Evolutionary conservation across 2,329 filamentous ascomycete genomes (phyloP).

Genomic region (Colletotrichum tabaci): DNA sequence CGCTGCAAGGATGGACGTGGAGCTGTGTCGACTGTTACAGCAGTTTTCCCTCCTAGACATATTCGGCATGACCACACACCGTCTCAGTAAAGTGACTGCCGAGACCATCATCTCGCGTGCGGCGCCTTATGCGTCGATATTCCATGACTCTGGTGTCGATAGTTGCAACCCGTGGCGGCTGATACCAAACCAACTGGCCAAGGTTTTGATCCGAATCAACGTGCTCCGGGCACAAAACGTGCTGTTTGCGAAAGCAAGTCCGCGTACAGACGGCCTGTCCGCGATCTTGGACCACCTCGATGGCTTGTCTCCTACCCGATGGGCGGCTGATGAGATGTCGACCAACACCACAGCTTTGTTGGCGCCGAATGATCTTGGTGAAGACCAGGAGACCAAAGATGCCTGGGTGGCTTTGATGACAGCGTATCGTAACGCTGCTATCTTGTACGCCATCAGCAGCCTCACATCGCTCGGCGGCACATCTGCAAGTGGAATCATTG

Average conservation of each 20-base stretch:
- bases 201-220: slow-evolving; percentile 17
- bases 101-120: not conserved
- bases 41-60: slow-evolving; percentile 17
- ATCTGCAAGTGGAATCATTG: not conserved
- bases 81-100: not conserved
- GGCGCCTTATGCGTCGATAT: not conserved
- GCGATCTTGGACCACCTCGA: not conserved
- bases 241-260: not conserved
- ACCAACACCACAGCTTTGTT: not conserved
- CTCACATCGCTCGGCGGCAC: not conserved
- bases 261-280: not conserved
- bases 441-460: slow-evolving; percentile 2
- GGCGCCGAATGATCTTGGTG: not conserved
- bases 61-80: slow-evolving; percentile 10
- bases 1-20: not conserved
- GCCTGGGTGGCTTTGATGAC: slow-evolving; percentile 23
- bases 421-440: slow-evolving; percentile 3
- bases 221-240: slow-evolving; percentile 1
- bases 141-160: not conserved
- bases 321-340: slow-evolving; percentile 8
- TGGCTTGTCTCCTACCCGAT: not conserved
- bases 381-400: not conserved
- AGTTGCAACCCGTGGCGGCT: slow-evolving; percentile 18
- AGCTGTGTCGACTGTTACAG: not conserved
- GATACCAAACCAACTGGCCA: slow-evolving; percentile 2